Evolutionary conservation across 108 stramenopile genomes (phyloP), one percentile per base, ranked within the genome.

Genomic region (Pseudonitzschia delicatissima): DNA sequence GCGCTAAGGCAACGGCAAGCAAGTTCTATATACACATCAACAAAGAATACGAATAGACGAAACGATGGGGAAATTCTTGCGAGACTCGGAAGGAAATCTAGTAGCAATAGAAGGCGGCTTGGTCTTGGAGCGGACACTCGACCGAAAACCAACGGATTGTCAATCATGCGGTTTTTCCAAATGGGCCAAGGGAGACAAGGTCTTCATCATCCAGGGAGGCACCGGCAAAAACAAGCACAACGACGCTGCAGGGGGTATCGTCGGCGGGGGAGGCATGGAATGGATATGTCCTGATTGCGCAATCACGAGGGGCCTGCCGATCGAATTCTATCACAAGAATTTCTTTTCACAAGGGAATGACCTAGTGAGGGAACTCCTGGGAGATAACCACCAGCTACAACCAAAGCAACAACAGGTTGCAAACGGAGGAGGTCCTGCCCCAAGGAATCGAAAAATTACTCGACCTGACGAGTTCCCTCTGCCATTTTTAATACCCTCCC

Each of bases 241-340:
- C 18, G 11, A 15, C 31, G 31, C 29, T 29, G 31, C 7, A 17
- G 34, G 39, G 5, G 21, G 23, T n/a, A 11, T 9, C 11, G 50
- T 18, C 11, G 60, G 37, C 28, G 60, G 60, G 9, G 60, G 60
- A 33, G 18, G 60, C 37, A 61, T 61, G 60, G 60, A 74, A 62
- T 74, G 73, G 73, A 31, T 67, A 11, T 74, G 73, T 62, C 73
- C 73, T 3, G 73, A 74, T 35, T 74, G 73, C 33, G 73, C 73
- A 0, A 28, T 74, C 13, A 53, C 5, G 21, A 20, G 58, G n/a
- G 73, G 73, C 2, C 39, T 74, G n/a, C 66, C 73, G 17, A 15
- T 47, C 13, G 73, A 74, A 34, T 39, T 60, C 35, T 74, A 74
- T 45, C 66, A 74, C 49, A 45, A 65, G 29, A 74, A 74, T 34